Conservation (phyloP, 805 yeast genomes). For the Saitoella complicata region DNA sequence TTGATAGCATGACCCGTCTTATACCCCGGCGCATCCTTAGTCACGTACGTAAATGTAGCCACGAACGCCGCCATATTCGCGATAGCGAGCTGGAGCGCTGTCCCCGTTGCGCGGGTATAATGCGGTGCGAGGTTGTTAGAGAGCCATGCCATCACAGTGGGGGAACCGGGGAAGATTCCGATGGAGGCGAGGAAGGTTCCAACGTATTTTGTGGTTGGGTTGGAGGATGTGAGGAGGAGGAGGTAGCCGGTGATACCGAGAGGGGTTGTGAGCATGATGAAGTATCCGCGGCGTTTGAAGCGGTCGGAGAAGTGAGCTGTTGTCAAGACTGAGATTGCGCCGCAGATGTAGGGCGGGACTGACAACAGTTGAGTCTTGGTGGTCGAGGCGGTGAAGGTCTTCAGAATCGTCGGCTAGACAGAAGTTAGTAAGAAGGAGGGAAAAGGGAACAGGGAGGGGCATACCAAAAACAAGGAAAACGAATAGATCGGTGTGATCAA, state of each 20-base stretch:
- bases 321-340: conserved; percentile 50
- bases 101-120: no score
- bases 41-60: conserved; percentile 39
- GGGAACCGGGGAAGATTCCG: no score
- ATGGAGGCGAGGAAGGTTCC: no score
- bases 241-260: conserved; percentile 39
- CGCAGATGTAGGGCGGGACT: conserved; percentile 70
- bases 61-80: conserved; percentile 63
- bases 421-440: no score
- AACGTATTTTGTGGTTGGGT: no score
- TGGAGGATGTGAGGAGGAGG: conserved; percentile 25
- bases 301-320: conserved; percentile 50
- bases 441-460: no score
- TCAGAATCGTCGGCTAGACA: conserved; percentile 37
- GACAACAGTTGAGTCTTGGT: conserved; percentile 65
- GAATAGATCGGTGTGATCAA: no score
- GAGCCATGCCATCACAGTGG: no score
- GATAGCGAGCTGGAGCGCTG: conserved; percentile 18
- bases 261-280: conserved; percentile 15
- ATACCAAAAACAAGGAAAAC: no score
- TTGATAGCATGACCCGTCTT: conserved; percentile 29
- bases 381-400: conserved; percentile 45
- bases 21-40: conserved; percentile 43
- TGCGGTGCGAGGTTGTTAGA: no score
- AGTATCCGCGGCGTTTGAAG: conserved; percentile 23